Evolutionary conservation across 768 basidiomycete species (phyloP), one percentile per base, ranked within the genome.

Genomic region (Gloeopeniophorella convolvens): DNA sequence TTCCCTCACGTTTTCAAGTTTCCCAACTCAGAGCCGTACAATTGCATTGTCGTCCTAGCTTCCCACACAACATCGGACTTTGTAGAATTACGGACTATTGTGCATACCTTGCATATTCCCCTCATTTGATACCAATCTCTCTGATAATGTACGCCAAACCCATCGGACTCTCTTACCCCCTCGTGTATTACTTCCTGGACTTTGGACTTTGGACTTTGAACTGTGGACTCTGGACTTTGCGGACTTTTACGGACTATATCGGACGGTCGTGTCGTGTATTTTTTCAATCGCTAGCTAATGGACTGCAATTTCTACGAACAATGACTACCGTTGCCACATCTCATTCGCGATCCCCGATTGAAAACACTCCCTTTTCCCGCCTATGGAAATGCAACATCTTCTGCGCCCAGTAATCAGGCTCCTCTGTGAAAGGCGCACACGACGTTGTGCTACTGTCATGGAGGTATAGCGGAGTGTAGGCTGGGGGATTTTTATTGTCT

Each of bases 21-120:
- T 47, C 35, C 52, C 41, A 47, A 54, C 52, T 43, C 52, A 42
- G 46, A 54, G 30, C 13, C 27, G 36, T 36, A 47, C 24, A 8
- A 36, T 28, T 34, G 39, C 31, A 28, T 10, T n/a, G 21, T 46
- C 28, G 45, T 20, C 34, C 27, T 33, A 9, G 8, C 45, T 37
- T 32, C 21, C 1, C 37, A 28, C 41, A 53, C 48, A 47, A 54
- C 46, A 39, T 10, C 28, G 35, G 42, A 53, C 51, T 21, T 15
- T 54, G 52, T 54, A 54, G 52, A 37, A 13, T 54, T 6, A 48
- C 48, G 52, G 52, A 54, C 52, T 35, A 35, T 4, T 53, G 51
- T 53, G 27, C 46, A 54, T 54, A 54, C 37, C 43, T 37, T 20
- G 10, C 41, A n/a, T 23, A 31, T 53, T 26, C 34, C 18, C 8